A percentile compares a stretch with the other conserved stretches of the same genome.
Evolutionary conservation across 768 basidiomycete species (phyloP).

Genomic region (Jaapia argillacea): DNA sequence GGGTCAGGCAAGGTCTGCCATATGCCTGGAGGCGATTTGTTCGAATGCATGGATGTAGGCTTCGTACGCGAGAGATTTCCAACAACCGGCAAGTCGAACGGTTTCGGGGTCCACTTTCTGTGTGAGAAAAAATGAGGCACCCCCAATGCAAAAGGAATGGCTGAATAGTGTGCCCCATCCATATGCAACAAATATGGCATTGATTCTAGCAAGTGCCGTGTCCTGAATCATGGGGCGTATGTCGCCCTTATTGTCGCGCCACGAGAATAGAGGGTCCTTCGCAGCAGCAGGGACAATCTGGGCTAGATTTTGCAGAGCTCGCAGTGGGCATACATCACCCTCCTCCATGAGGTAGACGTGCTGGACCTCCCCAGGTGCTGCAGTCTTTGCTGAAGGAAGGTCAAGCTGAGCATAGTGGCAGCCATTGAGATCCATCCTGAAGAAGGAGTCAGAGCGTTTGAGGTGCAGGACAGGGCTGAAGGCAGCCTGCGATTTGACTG

Average conservation of each 20-base stretch:
- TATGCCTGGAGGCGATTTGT: conserved; percentile 18
- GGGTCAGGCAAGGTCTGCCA: conserved; percentile 1
- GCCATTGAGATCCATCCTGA: conserved; percentile 16
- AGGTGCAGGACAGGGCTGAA: conserved; percentile 18
- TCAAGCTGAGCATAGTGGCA: conserved; percentile 18
- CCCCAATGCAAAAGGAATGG: conserved; percentile 34
- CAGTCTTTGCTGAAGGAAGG: conserved; percentile 28
- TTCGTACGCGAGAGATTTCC: conserved; percentile 30
- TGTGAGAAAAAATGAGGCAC: conserved; percentile 24
- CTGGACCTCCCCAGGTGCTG: conserved; percentile 21
- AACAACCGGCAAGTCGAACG: conserved; percentile 22
- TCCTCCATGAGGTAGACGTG: conserved; percentile 17
- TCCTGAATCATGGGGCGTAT: conserved; percentile 20
- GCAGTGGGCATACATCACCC: conserved; percentile 17
- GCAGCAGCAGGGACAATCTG: conserved; percentile 16
- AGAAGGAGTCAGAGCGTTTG: conserved; percentile 10
- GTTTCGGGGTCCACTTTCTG: conserved; percentile 24
- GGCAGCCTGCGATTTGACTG: conserved; percentile 12
- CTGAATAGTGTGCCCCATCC: conserved; percentile 26
- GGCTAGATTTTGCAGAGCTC: conserved; percentile 21
- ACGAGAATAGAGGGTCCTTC: conserved; percentile 25
- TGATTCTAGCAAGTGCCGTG: conserved; percentile 18
- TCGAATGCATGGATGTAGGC: conserved; percentile 27
- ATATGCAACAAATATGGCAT: conserved; percentile 13
- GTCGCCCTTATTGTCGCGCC: conserved; percentile 18